A percentile compares a stretch with the other conserved stretches of the same genome.
Evolutionary conservation across 1,284 basidiomycete genomes (phyloP).

Genomic region (Pascua guehoae): DNA sequence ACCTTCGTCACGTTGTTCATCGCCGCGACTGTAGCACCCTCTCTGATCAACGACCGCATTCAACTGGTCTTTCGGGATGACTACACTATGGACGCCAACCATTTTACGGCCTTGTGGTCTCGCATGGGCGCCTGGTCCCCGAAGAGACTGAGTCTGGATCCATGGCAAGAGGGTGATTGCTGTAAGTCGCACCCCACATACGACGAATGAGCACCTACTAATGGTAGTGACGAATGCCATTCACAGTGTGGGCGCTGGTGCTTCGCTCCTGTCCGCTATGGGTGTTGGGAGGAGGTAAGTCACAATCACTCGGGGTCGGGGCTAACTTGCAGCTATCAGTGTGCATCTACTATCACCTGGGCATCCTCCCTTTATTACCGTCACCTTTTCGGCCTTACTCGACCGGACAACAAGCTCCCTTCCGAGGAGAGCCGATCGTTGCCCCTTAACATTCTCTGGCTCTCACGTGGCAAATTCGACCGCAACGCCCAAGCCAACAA

Average conservation of each 20-base stretch:
- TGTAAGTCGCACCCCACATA: constrained; percentile 21
- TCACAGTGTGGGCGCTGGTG: constrained; percentile 40
- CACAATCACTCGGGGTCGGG: no score
- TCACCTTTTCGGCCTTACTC: constrained; percentile 32
- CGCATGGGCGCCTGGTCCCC: constrained; percentile 44
- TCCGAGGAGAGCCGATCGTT: background rate
- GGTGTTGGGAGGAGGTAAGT: constrained; percentile 26
- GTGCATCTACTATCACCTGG: constrained; percentile 42
- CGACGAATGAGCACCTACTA: background rate
- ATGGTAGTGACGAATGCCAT: constrained; percentile 37
- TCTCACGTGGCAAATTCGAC: constrained; percentile 38
- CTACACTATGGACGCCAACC: constrained; percentile 36
- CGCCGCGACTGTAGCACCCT: constrained; percentile 22
- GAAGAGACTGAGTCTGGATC: constrained; percentile 36
- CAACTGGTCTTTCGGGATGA: constrained; percentile 44
- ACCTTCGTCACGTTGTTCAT: constrained; percentile 38
- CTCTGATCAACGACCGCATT: constrained; percentile 23
- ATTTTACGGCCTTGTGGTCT: constrained; percentile 44
- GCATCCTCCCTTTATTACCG: constrained; percentile 44
- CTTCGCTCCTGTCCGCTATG: constrained; percentile 40
- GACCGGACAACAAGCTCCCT: background rate
- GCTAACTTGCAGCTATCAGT: no score
- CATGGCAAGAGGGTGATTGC: constrained; percentile 34
- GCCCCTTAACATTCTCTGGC: constrained; percentile 42
- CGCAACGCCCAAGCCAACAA: constrained; percentile 27